Conservation (phyloP, 306 rosid genomes). For the Cajanus cajan region DNA sequence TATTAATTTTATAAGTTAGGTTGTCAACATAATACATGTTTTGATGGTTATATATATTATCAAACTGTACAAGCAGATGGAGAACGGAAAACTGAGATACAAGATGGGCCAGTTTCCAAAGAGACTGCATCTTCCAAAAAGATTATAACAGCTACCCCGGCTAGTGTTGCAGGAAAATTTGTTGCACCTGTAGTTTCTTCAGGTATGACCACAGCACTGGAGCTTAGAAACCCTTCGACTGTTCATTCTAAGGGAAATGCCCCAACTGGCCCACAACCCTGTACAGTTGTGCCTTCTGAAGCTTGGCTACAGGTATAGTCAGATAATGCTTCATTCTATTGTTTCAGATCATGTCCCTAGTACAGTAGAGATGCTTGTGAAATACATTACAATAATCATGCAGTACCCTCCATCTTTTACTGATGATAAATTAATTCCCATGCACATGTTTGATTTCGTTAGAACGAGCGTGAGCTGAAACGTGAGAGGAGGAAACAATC, state of each 20-base stretch:
- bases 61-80: slow-evolving; percentile 43
- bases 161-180: slow-evolving; percentile 41
- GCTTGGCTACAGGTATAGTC: slow-evolving; percentile 64
- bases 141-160: slow-evolving; percentile 38
- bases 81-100: slow-evolving; percentile 61
- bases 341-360: background rate
- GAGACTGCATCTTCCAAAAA: slow-evolving; percentile 40
- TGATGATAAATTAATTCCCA: background rate
- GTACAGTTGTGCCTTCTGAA: slow-evolving; percentile 68
- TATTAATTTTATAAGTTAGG: background rate
- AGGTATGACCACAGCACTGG: slow-evolving; percentile 61
- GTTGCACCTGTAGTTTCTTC: slow-evolving; percentile 60
- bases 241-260: slow-evolving; percentile 42
- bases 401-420: background rate
- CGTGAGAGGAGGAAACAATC: slow-evolving; percentile 97
- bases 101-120: slow-evolving; percentile 41
- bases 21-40: background rate
- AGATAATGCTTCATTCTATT: background rate
- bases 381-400: background rate
- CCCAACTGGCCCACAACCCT: slow-evolving; percentile 38
- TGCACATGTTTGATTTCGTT: slow-evolving; percentile 31
- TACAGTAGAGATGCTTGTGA: background rate
- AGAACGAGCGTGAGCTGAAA: slow-evolving; percentile 88
- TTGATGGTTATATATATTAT: slow-evolving; percentile 17
- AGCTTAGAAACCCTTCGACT: slow-evolving; percentile 57